A percentile compares a stretch with the other conserved stretches of the same genome.
Conservation (phyloP, 371 early-diverging fungal genomes). For the Mortierella polycephala region DNA sequence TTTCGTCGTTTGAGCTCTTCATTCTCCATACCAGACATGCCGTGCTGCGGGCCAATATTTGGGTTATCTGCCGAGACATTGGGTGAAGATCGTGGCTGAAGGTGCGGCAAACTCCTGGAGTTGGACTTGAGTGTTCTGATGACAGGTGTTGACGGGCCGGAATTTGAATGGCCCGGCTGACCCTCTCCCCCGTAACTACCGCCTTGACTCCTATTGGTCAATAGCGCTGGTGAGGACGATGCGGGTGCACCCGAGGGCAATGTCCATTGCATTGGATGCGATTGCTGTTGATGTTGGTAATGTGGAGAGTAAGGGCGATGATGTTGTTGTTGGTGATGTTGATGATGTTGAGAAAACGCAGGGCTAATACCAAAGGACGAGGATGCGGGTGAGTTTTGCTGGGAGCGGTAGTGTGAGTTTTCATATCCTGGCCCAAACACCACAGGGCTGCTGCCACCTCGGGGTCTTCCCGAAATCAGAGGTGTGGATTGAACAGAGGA, state of each 20-base stretch:
- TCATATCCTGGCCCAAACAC: constrained; percentile 36
- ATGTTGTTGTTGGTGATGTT: constrained; percentile 8
- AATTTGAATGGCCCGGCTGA: constrained; percentile 12
- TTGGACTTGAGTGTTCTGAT: constrained; percentile 40
- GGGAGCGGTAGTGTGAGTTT: constrained; percentile 11
- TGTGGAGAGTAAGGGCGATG: constrained; percentile 4
- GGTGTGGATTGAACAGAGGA: constrained; percentile 47
- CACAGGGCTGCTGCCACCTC: constrained; percentile 42
- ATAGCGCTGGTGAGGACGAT: constrained; percentile 1
- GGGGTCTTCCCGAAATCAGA: constrained; percentile 23
- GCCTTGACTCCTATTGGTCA: constrained; percentile 2
- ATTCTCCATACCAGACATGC: constrained; percentile 27
- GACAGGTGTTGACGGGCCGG: constrained; percentile 9
- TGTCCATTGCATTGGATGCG: constrained; percentile 16
- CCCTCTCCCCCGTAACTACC: constrained; percentile 8
- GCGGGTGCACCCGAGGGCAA: constrained; percentile 22
- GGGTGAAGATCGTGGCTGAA: constrained; percentile 34
- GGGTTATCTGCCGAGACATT: constrained; percentile 18
- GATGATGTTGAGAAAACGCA: constrained; percentile 15
- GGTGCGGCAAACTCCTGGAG: constrained; percentile 46
- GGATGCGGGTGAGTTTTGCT: constrained; percentile 21
- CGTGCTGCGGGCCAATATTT: constrained; percentile 16
- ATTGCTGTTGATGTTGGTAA: constrained; percentile 16
- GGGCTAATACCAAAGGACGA: constrained; percentile 6
- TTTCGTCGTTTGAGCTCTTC: constrained; percentile 42